These are phyloP conservation scores for Hyphopichia khmerensis DNA, from an alignment of 1,139 yeast genomes.

Conservation along the genomic window DNA sequence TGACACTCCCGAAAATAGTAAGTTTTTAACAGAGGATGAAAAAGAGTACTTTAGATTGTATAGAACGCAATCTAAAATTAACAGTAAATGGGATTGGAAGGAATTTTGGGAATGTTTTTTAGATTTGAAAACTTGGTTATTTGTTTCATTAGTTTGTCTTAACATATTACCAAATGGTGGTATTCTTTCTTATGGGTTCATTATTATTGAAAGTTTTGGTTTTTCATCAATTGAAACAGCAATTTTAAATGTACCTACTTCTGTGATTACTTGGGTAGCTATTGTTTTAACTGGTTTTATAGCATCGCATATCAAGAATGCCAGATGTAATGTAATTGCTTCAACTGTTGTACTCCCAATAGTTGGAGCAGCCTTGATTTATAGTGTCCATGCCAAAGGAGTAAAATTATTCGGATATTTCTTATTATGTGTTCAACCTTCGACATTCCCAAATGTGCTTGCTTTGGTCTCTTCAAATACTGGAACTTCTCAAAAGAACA, in stretches of 20 bases:
- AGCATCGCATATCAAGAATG: conserved; percentile 4
- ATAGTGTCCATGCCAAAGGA: conserved; percentile 2
- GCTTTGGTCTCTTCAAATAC: conserved; percentile 8
- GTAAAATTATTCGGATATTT: conserved; percentile 9
- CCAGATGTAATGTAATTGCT: conserved; percentile 6
- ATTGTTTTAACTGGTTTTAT: conserved; percentile 1
- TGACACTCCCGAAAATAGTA: conserved; percentile 27
- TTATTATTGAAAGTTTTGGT: conserved; percentile 2
- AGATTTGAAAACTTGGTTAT: conserved; percentile 15
- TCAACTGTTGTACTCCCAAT: conserved; percentile 8
- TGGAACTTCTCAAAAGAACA: conserved; percentile 11
- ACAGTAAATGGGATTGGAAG: conserved; percentile 4
- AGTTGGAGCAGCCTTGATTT: conserved; percentile 1
- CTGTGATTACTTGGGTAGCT: not conserved
- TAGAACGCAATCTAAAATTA: not conserved
- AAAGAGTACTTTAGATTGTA: conserved; percentile 3
- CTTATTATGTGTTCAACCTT: conserved; percentile 7
- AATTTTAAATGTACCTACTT: conserved; percentile 1
- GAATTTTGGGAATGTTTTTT: conserved; percentile 14
- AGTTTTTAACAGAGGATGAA: conserved; percentile 22
- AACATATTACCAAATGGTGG: conserved; percentile 10
- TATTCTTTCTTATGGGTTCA: conserved; percentile 2
- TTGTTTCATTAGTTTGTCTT: conserved; percentile 9
- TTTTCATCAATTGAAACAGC: not conserved
- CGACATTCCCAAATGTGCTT: conserved; percentile 9